These are phyloP conservation scores for Fonsecaea pedrosoi DNA, from an alignment of 2,329 filamentous ascomycete species.

Conservation along the genomic window DNA sequence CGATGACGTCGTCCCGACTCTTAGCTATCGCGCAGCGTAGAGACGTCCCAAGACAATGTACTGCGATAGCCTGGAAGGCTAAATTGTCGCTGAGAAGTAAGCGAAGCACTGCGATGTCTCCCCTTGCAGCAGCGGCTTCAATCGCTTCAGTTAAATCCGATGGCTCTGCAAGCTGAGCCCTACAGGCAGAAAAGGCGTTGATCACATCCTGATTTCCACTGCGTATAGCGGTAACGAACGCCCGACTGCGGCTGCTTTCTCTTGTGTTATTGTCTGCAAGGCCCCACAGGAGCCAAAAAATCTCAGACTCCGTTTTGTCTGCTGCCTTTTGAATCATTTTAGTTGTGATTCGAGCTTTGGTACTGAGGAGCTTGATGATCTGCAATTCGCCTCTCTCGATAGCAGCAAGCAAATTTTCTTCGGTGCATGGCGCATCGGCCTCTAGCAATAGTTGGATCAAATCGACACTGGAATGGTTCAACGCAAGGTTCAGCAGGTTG, in stretches of 20 bases:
- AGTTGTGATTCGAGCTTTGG: not conserved
- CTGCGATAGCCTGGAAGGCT: not conserved
- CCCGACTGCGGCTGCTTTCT: not conserved
- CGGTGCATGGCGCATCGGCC: not conserved
- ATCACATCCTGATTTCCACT: not conserved
- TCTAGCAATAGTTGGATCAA: not conserved
- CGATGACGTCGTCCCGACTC: not conserved
- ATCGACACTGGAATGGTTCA: not conserved
- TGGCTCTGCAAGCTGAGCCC: not conserved
- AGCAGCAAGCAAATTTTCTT: not conserved
- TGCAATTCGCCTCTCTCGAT: not conserved
- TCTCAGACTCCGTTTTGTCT: not conserved
- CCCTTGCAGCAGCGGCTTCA: not conserved
- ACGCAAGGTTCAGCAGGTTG: not conserved
- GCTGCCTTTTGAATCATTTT: not conserved
- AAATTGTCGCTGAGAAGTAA: not conserved
- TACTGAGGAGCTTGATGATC: not conserved
- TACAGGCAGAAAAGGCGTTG: not conserved
- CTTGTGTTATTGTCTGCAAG: not conserved
- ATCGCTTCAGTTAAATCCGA: not conserved
- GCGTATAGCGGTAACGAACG: not conserved
- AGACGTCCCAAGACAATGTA: not conserved
- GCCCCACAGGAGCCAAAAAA: not conserved
- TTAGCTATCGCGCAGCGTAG: not conserved
- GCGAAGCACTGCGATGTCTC: not conserved